A percentile compares a stretch with the other conserved stretches of the same genome.
These are phyloP conservation scores for Rhodomyrtus psidioides DNA, from an alignment of 441 rosid genomes.

Conservation along the genomic window DNA sequence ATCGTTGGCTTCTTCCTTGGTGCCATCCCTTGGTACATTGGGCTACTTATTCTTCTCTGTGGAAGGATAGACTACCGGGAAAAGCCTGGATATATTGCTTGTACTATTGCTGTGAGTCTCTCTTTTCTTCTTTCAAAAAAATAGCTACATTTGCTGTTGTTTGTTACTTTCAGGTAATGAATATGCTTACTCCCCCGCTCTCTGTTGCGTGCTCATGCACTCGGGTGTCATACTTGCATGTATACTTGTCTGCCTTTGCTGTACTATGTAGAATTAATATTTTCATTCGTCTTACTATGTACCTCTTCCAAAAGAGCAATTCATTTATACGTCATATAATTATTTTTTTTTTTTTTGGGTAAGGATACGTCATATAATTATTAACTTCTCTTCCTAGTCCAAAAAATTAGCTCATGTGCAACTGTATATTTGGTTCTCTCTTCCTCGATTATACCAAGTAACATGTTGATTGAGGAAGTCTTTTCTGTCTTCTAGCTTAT, in stretches of 20 bases:
- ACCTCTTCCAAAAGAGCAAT: background rate
- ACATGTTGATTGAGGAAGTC: background rate
- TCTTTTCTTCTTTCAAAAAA: background rate
- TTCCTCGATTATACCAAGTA: background rate
- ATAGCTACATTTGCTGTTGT: background rate
- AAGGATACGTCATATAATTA: no score
- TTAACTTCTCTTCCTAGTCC: background rate
- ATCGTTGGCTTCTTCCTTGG: conserved; percentile 80
- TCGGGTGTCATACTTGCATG: background rate
- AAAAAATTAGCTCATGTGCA: background rate
- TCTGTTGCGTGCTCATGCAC: background rate
- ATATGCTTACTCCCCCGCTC: background rate
- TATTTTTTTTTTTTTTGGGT: no score
- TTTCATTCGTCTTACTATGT: background rate
- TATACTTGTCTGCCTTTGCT: background rate
- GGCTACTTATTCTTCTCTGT: conserved; percentile 52
- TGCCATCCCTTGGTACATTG: conserved; percentile 83
- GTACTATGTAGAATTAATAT: background rate
- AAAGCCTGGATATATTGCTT: conserved; percentile 79
- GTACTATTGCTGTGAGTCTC: conserved; percentile 73
- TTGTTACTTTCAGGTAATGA: background rate
- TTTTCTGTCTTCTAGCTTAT: background rate
- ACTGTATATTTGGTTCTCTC: background rate
- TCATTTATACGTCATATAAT: background rate
- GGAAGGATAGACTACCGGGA: conserved; percentile 60